Base-by-base conservation (phyloP, 2,329 filamentous ascomycete species). In the Achaetomium macrosporum region DNA sequence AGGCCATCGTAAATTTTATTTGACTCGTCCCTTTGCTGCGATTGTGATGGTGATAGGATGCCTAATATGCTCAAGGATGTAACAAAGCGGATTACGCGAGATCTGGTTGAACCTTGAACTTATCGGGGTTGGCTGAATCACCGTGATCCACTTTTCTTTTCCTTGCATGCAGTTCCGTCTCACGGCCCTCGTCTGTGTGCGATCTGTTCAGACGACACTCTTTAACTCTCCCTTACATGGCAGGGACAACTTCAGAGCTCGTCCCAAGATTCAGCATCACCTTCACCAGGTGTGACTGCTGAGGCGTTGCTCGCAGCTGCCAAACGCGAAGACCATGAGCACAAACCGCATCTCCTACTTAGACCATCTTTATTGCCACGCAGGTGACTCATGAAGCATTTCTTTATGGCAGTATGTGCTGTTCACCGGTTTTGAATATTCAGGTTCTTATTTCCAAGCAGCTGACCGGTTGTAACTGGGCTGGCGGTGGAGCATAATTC, bases 1-100 rank as follows among this genome's bases (percentile, higher is more conserved):
- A 54, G 58, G 47, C 58, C 56, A 49, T 47, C 47, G 54, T 35
- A 56, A 57, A 57, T 49, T 57, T 57, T 44, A 41, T 16, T 25
- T 13, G 25, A 4, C 11, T 33, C 8, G 30, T 36, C 25, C 47
- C 39, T 31, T 47, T 25, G 42, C n/a, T 43, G 40, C 13, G 29
- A 35, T 25, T 10, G 45, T 56, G 50, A 33, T 2, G 41, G 19
- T 45, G 39, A 25, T 15, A 15, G 4, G 12, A n/a, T n/a, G 12
- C n/a, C 35, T 7, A 15, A n/a, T n/a, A 13, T n/a, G n/a, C 7
- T 9, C 3, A 35, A 15, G 33, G 11, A 49, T 50, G 43, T 31
- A 41, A 41, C 41, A 44, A 52, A 47, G 25, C 16, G 17, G 20
- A 16, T 31, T 25, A 25, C 7, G 16, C 13, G 15, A 37, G 36